phyloP scores from a whole-genome alignment of 2,329 filamentous ascomycete species.

The Xylaria multiplex region DNA sequence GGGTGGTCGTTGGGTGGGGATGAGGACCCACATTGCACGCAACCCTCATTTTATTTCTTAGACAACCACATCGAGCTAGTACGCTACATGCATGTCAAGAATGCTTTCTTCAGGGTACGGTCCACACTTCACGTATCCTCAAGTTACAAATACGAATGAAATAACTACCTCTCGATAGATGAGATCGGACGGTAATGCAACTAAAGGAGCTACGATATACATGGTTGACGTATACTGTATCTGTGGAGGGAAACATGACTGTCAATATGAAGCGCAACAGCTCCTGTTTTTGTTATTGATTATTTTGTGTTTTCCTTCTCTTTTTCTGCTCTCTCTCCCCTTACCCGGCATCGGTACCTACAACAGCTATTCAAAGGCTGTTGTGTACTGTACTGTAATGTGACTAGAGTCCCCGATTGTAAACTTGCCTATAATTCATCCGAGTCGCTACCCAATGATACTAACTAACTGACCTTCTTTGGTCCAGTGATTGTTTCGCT shows the following conservation, averaged over 20 bases:
- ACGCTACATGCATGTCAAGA: constrained; percentile 7
- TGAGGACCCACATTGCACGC: constrained; percentile 22
- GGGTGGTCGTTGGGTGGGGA: constrained; percentile 20
- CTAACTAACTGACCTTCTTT: constrained; percentile 24
- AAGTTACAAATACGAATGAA: too few relatives aligned
- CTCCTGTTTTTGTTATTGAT: too few relatives aligned
- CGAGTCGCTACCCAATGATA: constrained; percentile 42
- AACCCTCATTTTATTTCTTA: constrained; percentile 37
- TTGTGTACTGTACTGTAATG: constrained; percentile 1
- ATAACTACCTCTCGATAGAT: too few relatives aligned
- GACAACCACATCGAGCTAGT: constrained; percentile 29
- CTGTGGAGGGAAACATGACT: not conserved
- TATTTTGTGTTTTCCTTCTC: too few relatives aligned
- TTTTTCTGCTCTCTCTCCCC: too few relatives aligned
- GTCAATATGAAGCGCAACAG: constrained; percentile 13
- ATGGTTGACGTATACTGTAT: not conserved
- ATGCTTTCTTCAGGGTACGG: constrained; percentile 6
- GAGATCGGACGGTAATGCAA: constrained; percentile 27
- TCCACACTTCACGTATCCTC: not conserved
- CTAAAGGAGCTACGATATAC: constrained; percentile 25
- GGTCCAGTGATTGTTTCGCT: constrained; percentile 27
- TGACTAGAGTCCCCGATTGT: not conserved
- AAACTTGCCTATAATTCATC: constrained; percentile 41
- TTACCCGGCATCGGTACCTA: too few relatives aligned
- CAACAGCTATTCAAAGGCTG: too few relatives aligned